phyloP scores from a whole-genome alignment of 768 basidiomycete genomes.

The Hydnomerulius pinastri region DNA sequence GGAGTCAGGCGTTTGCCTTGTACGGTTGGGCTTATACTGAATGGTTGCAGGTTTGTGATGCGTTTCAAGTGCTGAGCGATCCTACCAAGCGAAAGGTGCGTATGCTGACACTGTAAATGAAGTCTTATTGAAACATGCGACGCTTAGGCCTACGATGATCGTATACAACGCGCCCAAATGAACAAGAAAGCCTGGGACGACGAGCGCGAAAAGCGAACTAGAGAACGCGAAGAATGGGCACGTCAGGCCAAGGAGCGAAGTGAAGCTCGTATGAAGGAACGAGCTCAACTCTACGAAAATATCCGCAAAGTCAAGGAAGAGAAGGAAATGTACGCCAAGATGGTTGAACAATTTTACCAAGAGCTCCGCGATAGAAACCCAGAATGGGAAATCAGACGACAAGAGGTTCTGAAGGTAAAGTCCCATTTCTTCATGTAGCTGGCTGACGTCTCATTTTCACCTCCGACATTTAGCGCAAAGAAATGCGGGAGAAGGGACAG shows the following conservation, averaged over 20 bases:
- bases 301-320: conserved; percentile 44
- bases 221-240: conserved; percentile 58
- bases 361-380: conserved; percentile 58
- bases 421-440: neutral
- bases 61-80: conserved; percentile 62
- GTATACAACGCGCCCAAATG: conserved; percentile 31
- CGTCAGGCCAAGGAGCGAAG: conserved; percentile 49
- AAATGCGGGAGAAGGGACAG: conserved; percentile 30
- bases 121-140: neutral
- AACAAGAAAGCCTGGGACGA: conserved; percentile 33
- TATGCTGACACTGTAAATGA: neutral
- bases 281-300: conserved; percentile 38
- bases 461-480: conserved; percentile 24
- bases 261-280: conserved; percentile 49
- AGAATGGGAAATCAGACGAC: conserved; percentile 60
- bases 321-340: conserved; percentile 38
- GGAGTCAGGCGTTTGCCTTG: conserved; percentile 24
- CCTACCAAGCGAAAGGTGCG: conserved; percentile 54
- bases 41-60: conserved; percentile 54
- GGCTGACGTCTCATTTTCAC: conserved; percentile 10
- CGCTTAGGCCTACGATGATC: conserved; percentile 49
- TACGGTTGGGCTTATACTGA: conserved; percentile 19
- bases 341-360: conserved; percentile 56
- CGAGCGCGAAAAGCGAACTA: conserved; percentile 43
- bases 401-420: conserved; percentile 52